These are phyloP conservation scores for Trichoderma brevicompactum DNA, from an alignment of 2,329 filamentous ascomycete species.

Conservation along the genomic window DNA sequence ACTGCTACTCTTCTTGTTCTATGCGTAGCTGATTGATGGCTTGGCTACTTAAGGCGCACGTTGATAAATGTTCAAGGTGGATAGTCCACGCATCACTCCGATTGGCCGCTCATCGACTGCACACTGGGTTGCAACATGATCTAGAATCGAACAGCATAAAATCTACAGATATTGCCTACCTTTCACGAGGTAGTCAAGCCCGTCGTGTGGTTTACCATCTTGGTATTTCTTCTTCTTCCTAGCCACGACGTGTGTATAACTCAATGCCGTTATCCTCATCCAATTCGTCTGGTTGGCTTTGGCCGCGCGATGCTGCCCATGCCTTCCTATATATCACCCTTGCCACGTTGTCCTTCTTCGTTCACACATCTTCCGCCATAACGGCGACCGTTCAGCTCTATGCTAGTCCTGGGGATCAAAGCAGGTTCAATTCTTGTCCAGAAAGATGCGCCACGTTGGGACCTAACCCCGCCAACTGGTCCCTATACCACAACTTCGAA, in stretches of 20 bases:
- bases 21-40: background rate
- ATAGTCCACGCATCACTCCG: background rate
- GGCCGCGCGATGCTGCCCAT: background rate
- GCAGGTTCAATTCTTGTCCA: conserved; percentile 29
- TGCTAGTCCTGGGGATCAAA: background rate
- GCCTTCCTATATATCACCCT: background rate
- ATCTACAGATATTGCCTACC: background rate
- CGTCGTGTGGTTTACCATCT: background rate
- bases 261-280: background rate
- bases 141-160: background rate
- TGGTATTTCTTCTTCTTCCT: background rate
- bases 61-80: background rate
- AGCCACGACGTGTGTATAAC: background rate
- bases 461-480: conserved; percentile 36
- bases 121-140: background rate
- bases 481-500: conserved; percentile 36
- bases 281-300: background rate
- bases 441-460: conserved; percentile 35
- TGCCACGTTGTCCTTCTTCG: background rate
- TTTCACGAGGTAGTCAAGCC: background rate
- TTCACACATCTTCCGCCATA: background rate
- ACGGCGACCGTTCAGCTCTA: background rate
- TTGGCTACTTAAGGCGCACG: background rate
- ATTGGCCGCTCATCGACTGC: background rate
- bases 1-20: background rate